phyloP scores from a whole-genome alignment of 1,139 yeast species.

The Candida neerlandica region DNA sequence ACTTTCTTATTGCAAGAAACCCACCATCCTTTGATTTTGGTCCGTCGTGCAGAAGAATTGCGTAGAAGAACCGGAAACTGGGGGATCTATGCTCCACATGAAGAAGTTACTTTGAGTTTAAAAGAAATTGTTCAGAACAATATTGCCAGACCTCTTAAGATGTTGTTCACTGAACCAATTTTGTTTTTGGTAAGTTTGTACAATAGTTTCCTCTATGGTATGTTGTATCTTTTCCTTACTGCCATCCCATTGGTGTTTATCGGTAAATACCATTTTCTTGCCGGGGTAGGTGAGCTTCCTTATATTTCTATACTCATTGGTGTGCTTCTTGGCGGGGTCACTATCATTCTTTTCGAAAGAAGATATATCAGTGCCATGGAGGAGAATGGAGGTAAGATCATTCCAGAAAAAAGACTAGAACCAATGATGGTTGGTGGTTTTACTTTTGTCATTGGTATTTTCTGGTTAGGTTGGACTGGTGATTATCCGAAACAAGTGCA shows the following conservation, averaged over 20 bases:
- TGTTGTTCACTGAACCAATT: slow-evolving; percentile 76
- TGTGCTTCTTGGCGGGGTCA: slow-evolving; percentile 56
- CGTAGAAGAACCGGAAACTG: slow-evolving; percentile 63
- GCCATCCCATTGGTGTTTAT: slow-evolving; percentile 78
- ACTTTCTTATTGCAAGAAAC: slow-evolving; percentile 48
- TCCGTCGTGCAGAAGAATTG: slow-evolving; percentile 60
- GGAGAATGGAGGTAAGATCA: slow-evolving; percentile 57
- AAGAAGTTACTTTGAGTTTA: slow-evolving; percentile 62
- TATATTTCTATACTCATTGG: slow-evolving; percentile 66
- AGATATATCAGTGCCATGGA: slow-evolving; percentile 27
- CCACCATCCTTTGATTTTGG: slow-evolving; percentile 54
- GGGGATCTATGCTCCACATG: slow-evolving; percentile 87
- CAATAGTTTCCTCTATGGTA: slow-evolving; percentile 84
- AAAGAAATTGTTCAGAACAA: slow-evolving; percentile 71
- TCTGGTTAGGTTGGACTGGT: slow-evolving; percentile 90
- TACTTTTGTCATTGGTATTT: slow-evolving; percentile 71
- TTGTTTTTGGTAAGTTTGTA: slow-evolving; percentile 68
- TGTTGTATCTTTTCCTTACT: slow-evolving; percentile 72
- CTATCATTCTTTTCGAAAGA: slow-evolving; percentile 31
- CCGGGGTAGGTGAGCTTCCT: slow-evolving; percentile 63
- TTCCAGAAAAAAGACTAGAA: slow-evolving; percentile 79
- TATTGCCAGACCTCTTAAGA: slow-evolving; percentile 65
- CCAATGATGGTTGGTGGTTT: slow-evolving; percentile 74
- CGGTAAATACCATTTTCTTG: slow-evolving; percentile 55
- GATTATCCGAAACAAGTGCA: slow-evolving; percentile 65